phyloP scores from a whole-genome alignment of 2,329 filamentous ascomycete genomes.

The Ceratocystis destructans region DNA sequence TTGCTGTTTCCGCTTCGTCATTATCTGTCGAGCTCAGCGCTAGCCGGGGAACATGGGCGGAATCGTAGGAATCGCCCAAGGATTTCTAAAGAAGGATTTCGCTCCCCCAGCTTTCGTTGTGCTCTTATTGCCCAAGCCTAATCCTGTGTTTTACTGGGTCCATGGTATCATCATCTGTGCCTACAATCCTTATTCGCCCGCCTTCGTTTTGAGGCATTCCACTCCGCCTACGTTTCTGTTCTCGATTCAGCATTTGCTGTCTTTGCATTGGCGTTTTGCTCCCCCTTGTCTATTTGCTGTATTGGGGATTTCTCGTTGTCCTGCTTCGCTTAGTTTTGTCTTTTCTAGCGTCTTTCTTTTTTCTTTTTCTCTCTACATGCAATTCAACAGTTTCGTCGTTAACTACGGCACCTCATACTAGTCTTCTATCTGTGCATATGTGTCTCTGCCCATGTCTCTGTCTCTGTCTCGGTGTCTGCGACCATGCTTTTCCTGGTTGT shows the following conservation, averaged over 20 bases:
- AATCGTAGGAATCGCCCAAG: background rate
- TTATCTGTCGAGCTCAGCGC: too few relatives aligned
- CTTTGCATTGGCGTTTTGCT: background rate
- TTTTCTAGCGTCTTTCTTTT: background rate
- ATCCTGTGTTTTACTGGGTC: conserved; percentile 4
- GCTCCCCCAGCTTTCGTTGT: conserved; percentile 1
- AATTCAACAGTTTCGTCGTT: background rate
- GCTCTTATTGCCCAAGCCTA: background rate
- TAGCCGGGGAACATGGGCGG: background rate
- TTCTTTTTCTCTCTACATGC: background rate
- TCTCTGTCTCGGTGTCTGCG: too few relatives aligned
- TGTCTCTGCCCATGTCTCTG: background rate
- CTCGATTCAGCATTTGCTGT: background rate
- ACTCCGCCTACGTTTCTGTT: background rate
- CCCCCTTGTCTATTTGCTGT: background rate
- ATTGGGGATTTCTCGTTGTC: background rate
- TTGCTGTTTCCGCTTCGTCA: too few relatives aligned
- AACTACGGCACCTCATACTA: background rate
- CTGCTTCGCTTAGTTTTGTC: background rate
- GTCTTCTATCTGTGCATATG: background rate
- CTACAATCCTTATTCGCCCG: background rate
- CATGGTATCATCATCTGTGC: background rate
- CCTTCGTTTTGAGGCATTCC: background rate
- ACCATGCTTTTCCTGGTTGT: background rate
- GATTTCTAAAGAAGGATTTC: background rate